Evolutionary conservation across 306 rosid genomes (phyloP).

Genomic region (Pachyrhizus erosus): DNA sequence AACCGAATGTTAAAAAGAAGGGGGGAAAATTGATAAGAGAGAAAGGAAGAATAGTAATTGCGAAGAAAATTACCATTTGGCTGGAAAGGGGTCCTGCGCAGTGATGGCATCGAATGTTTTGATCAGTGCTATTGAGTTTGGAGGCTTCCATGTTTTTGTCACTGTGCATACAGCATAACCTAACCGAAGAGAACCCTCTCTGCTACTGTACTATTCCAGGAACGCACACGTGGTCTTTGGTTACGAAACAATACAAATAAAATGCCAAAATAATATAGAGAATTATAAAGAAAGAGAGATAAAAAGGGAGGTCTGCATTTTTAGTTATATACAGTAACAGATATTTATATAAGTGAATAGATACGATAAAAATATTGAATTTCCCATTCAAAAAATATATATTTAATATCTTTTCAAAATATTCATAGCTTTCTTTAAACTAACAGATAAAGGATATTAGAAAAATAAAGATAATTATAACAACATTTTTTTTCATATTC

Average conservation of each 20-base stretch:
- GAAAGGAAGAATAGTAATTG: not conserved
- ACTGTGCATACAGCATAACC: not conserved
- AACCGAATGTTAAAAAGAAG: not conserved
- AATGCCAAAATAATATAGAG: not conserved
- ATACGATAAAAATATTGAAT: too few species aligned
- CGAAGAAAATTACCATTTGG: slow-evolving; percentile 43
- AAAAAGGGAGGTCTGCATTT: not conserved
- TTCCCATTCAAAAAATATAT: too few species aligned
- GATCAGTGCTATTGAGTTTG: not conserved
- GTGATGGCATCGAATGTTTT: slow-evolving; percentile 66
- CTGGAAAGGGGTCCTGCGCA: slow-evolving; percentile 76
- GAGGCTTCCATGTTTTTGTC: slow-evolving; percentile 1
- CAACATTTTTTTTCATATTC: too few species aligned
- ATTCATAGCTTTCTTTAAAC: too few species aligned
- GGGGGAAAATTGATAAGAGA: not conserved
- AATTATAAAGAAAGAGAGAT: not conserved
- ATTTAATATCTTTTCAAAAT: too few species aligned
- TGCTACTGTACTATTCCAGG: not conserved
- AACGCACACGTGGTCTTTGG: not conserved
- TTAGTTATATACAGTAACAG: too few species aligned
- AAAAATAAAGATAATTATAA: too few species aligned
- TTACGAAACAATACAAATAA: not conserved
- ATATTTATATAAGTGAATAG: not conserved
- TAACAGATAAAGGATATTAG: too few species aligned
- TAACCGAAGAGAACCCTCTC: not conserved